These are phyloP conservation scores for Phlebiopsis gigantea DNA, from an alignment of 768 basidiomycete genomes.

Conservation along the genomic window DNA sequence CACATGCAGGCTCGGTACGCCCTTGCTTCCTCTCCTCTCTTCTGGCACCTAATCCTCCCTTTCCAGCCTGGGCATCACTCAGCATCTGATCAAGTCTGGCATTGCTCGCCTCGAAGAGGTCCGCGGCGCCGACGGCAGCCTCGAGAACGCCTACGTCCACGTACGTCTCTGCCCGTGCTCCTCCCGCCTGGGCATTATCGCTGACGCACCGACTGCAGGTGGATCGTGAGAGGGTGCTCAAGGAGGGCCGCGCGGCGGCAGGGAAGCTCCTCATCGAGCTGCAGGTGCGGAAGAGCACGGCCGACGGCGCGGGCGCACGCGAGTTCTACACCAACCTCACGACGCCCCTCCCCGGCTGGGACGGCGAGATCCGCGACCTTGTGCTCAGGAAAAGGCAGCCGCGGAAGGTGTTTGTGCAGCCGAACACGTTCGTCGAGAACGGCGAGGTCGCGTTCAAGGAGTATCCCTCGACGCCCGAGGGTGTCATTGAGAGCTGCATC, in stretches of 20 bases:
- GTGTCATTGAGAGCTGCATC: constrained; percentile 78
- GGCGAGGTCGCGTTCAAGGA: constrained; percentile 73
- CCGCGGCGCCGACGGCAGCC: constrained; percentile 46
- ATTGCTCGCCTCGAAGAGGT: constrained; percentile 69
- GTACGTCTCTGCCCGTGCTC: too few relatives aligned
- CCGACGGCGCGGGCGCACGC: constrained; percentile 76
- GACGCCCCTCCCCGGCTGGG: constrained; percentile 65
- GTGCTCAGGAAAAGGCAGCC: constrained; percentile 84
- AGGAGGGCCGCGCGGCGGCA: constrained; percentile 57
- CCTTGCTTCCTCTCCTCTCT: neutral
- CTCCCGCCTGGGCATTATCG: constrained; percentile 44
- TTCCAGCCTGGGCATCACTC: constrained; percentile 75
- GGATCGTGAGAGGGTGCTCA: constrained; percentile 63
- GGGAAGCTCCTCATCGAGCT: constrained; percentile 75
- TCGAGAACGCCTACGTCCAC: constrained; percentile 66
- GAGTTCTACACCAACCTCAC: constrained; percentile 78
- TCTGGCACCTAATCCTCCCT: neutral
- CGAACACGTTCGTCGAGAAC: constrained; percentile 65
- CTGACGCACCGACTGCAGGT: too few relatives aligned
- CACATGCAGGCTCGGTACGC: constrained; percentile 85
- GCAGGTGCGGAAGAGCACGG: constrained; percentile 82
- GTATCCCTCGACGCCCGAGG: constrained; percentile 67
- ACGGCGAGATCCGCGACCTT: constrained; percentile 68
- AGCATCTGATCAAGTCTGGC: constrained; percentile 67
- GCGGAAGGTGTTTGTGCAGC: constrained; percentile 81